Evolutionary conservation across 2,329 filamentous ascomycete species (phyloP).

Genomic region (Verticillium longisporum): DNA sequence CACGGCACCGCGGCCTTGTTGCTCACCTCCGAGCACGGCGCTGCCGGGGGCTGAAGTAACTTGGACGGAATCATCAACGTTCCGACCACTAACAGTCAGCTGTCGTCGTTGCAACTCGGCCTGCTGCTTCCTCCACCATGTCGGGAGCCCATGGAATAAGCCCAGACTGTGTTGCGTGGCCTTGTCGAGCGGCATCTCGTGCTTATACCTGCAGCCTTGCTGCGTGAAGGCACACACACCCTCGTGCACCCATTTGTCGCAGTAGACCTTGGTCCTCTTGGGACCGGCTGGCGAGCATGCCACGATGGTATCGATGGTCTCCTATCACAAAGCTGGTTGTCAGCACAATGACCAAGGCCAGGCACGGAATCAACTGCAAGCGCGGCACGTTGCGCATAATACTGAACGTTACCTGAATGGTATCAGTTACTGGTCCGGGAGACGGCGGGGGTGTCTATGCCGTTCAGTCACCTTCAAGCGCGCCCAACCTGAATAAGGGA

Average conservation of each 20-base stretch:
- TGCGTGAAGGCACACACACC: slow-evolving; percentile 81
- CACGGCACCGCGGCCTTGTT: background rate
- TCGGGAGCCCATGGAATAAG: slow-evolving; percentile 57
- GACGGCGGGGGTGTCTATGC: slow-evolving; percentile 14
- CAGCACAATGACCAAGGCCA: background rate
- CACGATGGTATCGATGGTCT: slow-evolving; percentile 20
- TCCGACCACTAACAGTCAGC: background rate
- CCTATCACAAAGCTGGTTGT: slow-evolving; percentile 12
- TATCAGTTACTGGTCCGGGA: slow-evolving; percentile 18
- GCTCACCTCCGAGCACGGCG: background rate
- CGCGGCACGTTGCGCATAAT: background rate
- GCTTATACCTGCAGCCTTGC: slow-evolving; percentile 82
- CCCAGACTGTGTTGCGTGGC: slow-evolving; percentile 63
- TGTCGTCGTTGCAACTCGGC: slow-evolving; percentile 29
- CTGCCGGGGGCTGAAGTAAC: background rate
- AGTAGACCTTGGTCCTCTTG: slow-evolving; percentile 63
- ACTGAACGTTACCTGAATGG: slow-evolving; percentile 22
- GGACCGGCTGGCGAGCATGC: slow-evolving; percentile 24
- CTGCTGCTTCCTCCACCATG: slow-evolving; percentile 52
- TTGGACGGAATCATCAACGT: background rate
- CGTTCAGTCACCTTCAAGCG: slow-evolving; percentile 18
- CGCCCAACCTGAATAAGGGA: background rate
- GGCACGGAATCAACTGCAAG: background rate
- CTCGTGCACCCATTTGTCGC: slow-evolving; percentile 83
- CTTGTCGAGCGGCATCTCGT: slow-evolving; percentile 74